Evolutionary conservation across 2,329 filamentous ascomycete species (phyloP).

Genomic region (Emergomyces orientalis): DNA sequence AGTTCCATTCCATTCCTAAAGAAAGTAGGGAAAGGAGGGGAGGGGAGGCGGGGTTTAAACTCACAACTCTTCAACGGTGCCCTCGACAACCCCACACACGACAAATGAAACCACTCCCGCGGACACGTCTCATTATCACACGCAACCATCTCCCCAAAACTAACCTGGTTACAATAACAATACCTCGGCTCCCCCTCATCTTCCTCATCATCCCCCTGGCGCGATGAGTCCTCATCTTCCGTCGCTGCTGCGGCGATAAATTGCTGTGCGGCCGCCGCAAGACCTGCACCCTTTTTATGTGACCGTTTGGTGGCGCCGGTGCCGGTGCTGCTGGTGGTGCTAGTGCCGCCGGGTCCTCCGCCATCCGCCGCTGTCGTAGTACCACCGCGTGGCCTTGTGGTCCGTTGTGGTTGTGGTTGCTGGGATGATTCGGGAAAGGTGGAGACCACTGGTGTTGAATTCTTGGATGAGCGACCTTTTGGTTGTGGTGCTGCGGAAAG

Average conservation of each 20-base stretch:
- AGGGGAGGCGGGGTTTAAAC: slow-evolving; percentile 35
- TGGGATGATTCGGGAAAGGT: slow-evolving; percentile 23
- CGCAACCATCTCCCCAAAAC: slow-evolving; percentile 76
- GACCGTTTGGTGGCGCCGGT: slow-evolving; percentile 21
- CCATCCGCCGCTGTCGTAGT: slow-evolving; percentile 1
- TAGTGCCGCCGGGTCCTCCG: neutral
- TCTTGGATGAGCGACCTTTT: slow-evolving; percentile 22
- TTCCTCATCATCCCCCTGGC: slow-evolving; percentile 42
- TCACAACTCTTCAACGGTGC: slow-evolving; percentile 67
- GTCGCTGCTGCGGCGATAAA: slow-evolving; percentile 20
- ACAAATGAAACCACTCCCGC: slow-evolving; percentile 75
- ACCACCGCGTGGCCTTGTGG: slow-evolving; percentile 15
- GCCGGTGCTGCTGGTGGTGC: neutral
- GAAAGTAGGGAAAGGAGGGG: no score
- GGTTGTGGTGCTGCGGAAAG: slow-evolving; percentile 7
- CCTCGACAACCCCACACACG: slow-evolving; percentile 68
- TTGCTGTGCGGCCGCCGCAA: slow-evolving; percentile 13
- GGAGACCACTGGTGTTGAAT: slow-evolving; percentile 22
- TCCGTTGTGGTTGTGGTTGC: slow-evolving; percentile 16
- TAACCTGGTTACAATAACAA: slow-evolving; percentile 71
- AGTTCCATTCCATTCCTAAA: neutral
- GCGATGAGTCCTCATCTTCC: slow-evolving; percentile 37
- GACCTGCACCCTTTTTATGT: slow-evolving; percentile 28
- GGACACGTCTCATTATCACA: slow-evolving; percentile 66
- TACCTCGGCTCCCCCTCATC: slow-evolving; percentile 65